Evolutionary conservation across 768 basidiomycete genomes (phyloP).

Genomic region (Heimioporus sp.): DNA sequence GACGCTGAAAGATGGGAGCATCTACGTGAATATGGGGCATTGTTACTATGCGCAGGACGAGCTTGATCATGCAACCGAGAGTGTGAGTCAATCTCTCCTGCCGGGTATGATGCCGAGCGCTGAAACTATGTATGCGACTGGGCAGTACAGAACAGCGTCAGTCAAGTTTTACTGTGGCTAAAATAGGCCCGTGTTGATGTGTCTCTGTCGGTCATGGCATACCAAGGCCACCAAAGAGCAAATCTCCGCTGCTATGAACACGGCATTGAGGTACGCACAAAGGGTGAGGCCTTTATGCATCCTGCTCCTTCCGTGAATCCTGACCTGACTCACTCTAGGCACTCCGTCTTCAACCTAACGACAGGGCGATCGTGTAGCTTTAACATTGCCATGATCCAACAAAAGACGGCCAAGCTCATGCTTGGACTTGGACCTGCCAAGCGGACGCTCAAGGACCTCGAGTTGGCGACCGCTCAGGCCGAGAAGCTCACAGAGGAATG

Average conservation of each 20-base stretch:
- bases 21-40: conserved; percentile 96
- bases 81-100: conserved; percentile 52
- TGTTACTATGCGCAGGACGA: conserved; percentile 93
- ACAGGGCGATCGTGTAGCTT: conserved; percentile 90
- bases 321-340: conserved; percentile 49
- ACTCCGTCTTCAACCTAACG: conserved; percentile 75
- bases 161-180: conserved; percentile 71
- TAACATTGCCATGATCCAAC: conserved; percentile 98
- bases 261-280: conserved; percentile 83
- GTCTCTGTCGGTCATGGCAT: conserved; percentile 91
- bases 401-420: conserved; percentile 91
- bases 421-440: conserved; percentile 71
- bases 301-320: not conserved
- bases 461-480: conserved; percentile 73
- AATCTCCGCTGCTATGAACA: conserved; percentile 75
- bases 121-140: not conserved
- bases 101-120: not conserved
- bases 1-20: conserved; percentile 75
- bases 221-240: conserved; percentile 91
- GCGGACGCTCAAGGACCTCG: conserved; percentile 77
- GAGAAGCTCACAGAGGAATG: conserved; percentile 82
- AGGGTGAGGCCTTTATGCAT: conserved; percentile 43
- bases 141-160: conserved; percentile 90
- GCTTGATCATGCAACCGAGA: conserved; percentile 93
- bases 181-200: conserved; percentile 74